These are phyloP conservation scores for Tylopilus orsonianus DNA, from an alignment of 1,284 basidiomycete genomes.

Conservation along the genomic window DNA sequence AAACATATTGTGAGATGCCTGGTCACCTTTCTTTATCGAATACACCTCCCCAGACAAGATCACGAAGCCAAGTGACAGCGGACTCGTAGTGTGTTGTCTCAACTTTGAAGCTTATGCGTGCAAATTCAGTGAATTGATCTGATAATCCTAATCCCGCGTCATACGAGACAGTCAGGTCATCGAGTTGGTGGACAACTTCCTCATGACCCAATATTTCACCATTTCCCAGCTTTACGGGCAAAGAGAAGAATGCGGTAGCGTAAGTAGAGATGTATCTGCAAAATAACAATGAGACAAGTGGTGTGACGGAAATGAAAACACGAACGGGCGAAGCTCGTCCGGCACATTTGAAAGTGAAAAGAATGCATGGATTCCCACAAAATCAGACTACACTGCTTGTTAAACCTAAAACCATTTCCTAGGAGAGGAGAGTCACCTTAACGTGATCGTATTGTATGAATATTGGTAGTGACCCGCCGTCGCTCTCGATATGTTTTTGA, in stretches of 20 bases:
- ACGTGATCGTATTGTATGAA: slow-evolving; percentile 92
- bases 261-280: slow-evolving; percentile 81
- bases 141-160: slow-evolving; percentile 73
- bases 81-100: slow-evolving; percentile 79
- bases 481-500: slow-evolving; percentile 67
- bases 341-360: slow-evolving; percentile 77
- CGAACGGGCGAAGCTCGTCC: slow-evolving; percentile 73
- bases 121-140: slow-evolving; percentile 71
- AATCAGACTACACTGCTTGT: slow-evolving; percentile 73
- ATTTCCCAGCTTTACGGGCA: slow-evolving; percentile 73
- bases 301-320: slow-evolving; percentile 14
- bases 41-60: slow-evolving; percentile 80
- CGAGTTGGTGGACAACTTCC: slow-evolving; percentile 88
- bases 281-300: slow-evolving; percentile 8
- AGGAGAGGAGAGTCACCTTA: slow-evolving; percentile 48
- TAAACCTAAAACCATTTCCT: slow-evolving; percentile 7
- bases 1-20: too few species aligned
- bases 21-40: slow-evolving; percentile 83
- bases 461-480: slow-evolving; percentile 75
- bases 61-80: slow-evolving; percentile 86
- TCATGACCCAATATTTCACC: slow-evolving; percentile 82
- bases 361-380: slow-evolving; percentile 80
- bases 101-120: slow-evolving; percentile 83
- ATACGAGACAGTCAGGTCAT: slow-evolving; percentile 91
- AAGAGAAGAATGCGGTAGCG: slow-evolving; percentile 84